Percentiles rank a stretch among this genome's conserved stretches.
phyloP scores from a whole-genome alignment of 352 stramenopile species.

The Globisporangium spiculum region DNA sequence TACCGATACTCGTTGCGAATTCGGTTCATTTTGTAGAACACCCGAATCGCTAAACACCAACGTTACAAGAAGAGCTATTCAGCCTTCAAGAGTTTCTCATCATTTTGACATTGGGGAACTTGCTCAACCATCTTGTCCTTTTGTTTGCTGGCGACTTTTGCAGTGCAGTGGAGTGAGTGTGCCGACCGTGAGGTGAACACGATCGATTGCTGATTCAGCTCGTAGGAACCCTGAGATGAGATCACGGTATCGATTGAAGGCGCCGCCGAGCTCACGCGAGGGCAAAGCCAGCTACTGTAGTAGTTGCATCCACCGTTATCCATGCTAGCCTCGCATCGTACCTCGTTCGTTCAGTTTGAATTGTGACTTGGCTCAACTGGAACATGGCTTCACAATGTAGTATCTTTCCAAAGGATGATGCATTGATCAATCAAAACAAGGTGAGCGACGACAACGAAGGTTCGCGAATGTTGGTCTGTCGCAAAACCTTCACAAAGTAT shows the following conservation, averaged over 20 bases:
- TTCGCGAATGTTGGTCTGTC: conserved; percentile 6
- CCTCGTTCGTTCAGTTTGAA: not conserved
- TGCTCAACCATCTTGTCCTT: not conserved
- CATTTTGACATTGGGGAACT: not conserved
- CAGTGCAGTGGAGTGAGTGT: not conserved
- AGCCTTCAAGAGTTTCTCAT: not conserved
- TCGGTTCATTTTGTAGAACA: not conserved
- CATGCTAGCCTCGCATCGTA: not conserved
- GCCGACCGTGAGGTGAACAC: not conserved
- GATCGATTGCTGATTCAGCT: not conserved
- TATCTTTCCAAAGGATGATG: not conserved
- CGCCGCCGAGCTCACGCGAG: not conserved
- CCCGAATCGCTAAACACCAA: not conserved
- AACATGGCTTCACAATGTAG: not conserved
- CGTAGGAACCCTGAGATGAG: not conserved
- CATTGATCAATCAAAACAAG: not conserved
- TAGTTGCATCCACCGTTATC: no score
- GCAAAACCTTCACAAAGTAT: not conserved
- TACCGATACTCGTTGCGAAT: not conserved
- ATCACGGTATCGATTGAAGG: not conserved
- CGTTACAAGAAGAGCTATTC: not conserved
- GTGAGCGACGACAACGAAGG: not conserved
- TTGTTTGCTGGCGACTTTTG: no score
- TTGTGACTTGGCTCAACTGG: not conserved
- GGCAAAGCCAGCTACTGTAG: not conserved